Evolutionary conservation across 805 yeast genomes (phyloP), one percentile per base, ranked within the genome.

Genomic region (Myxozyma kluyveri): DNA sequence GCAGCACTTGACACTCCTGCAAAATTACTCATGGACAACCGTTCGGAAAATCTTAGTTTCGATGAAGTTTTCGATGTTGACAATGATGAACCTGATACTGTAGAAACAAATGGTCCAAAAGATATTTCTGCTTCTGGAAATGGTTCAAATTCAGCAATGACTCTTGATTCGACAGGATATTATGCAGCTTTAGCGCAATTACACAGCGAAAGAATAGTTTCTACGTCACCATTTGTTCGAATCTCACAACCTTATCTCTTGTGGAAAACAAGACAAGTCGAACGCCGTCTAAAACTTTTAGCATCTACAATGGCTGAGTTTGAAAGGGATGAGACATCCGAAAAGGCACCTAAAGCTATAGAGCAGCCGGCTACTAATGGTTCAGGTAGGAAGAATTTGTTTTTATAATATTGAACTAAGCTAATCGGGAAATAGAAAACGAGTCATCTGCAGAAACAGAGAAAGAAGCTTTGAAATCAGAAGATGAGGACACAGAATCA

Each of bases 141-240:
- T 31, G 49, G 45, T 4, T 50, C 35, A 4, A 36, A 14, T 12
- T 29, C 33, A 17, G 24, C 2, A 37, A 23, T 17, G 23, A 6
- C 14, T n/a, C 44, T 27, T 2, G 39, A 29, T 21, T 43, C 65
- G 1, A 57, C 9, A 9, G 12, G 63, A 14, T 61, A 52, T 45
- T 57, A 64, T 5, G 72, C 68, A 42, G 64, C 66, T 5, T 39
- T 63, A 56, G 56, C 74, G 4, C 65, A 67, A 14, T 61, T 67
- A 29, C 70, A 82, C 46, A 65, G 73, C 17, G 71, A 71, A n/a
- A 71, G 88, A 54, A 70, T 81, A 3, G 69, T 91, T 24, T 87
- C 96, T 2, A 78, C 88, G 0, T 90, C 98, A 1, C 97, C 99
- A 0, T 80, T 89, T 47, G 90, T 90, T 0, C 73, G 77, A 18